phyloP scores from a whole-genome alignment of 139 green algal species.

The Nannochloris sp. region DNA sequence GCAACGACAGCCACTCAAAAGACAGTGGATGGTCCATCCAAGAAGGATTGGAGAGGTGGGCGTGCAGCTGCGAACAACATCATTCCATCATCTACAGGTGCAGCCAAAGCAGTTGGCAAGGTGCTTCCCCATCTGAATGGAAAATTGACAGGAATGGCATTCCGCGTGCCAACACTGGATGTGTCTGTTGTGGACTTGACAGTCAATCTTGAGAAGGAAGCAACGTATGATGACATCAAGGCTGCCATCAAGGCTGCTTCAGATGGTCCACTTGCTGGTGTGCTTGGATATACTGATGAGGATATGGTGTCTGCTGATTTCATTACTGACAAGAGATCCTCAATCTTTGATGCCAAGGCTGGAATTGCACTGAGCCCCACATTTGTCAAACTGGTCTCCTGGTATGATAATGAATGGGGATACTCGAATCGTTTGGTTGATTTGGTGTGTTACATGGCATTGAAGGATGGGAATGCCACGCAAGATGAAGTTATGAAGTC shows the following conservation, averaged over 20 bases:
- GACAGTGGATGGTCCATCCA: slow-evolving; percentile 91
- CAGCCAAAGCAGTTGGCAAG: slow-evolving; percentile 86
- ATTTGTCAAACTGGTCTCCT: slow-evolving; percentile 92
- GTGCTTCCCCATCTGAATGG: slow-evolving; percentile 92
- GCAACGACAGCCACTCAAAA: slow-evolving; percentile 94
- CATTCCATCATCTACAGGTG: slow-evolving; percentile 94
- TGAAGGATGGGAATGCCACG: slow-evolving; percentile 2
- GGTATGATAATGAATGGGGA: slow-evolving; percentile 97
- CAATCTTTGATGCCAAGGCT: slow-evolving; percentile 81
- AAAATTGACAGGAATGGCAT: slow-evolving; percentile 98
- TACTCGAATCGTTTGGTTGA: slow-evolving; percentile 62
- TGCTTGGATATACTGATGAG: slow-evolving; percentile 88
- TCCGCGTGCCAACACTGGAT: slow-evolving; percentile 91
- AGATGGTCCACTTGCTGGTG: slow-evolving; percentile 70
- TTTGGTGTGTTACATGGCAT: slow-evolving; percentile 50
- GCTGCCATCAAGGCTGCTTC: slow-evolving; percentile 63
- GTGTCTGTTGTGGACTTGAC: slow-evolving; percentile 97
- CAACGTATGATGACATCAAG: slow-evolving; percentile 91
- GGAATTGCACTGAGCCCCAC: slow-evolving; percentile 79
- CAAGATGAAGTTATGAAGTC: background rate
- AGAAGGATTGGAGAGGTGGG: slow-evolving; percentile 96
- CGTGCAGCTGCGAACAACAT: slow-evolving; percentile 88
- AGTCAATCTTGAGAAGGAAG: slow-evolving; percentile 71
- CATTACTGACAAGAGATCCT: slow-evolving; percentile 62
- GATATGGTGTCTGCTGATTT: slow-evolving; percentile 90